Percentiles rank a stretch among this genome's conserved stretches.
Evolutionary conservation across 169 alveolate genomes (phyloP).

Genomic region (Plasmodium knowlesi): DNA sequence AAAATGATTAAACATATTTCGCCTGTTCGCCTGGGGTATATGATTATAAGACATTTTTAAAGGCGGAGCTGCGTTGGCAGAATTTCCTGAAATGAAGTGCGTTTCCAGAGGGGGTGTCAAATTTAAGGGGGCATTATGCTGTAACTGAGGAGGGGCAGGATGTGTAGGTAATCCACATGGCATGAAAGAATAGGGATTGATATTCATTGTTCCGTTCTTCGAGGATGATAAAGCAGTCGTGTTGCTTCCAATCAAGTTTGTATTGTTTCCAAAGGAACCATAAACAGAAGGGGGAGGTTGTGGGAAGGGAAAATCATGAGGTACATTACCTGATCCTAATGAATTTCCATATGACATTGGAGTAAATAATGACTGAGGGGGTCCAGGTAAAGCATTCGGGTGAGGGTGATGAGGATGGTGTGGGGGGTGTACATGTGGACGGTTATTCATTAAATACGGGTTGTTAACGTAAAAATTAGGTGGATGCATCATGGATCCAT

Average conservation of each 20-base stretch:
- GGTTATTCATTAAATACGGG: constrained; percentile 30
- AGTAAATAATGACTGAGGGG: constrained; percentile 35
- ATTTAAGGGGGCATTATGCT: constrained; percentile 15
- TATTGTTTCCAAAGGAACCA: constrained; percentile 35
- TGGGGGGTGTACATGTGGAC: background rate
- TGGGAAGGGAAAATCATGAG: constrained; percentile 49
- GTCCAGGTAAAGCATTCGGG: constrained; percentile 58
- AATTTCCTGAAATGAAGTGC: constrained; percentile 14
- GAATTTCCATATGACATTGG: constrained; percentile 7
- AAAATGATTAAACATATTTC: constrained; percentile 43
- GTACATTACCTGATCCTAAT: constrained; percentile 17
- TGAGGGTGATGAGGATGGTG: constrained; percentile 31
- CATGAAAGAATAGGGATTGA: constrained; percentile 54
- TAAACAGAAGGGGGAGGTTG: constrained; percentile 46
- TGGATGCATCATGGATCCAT: constrained; percentile 65
- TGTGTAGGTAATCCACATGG: constrained; percentile 35
- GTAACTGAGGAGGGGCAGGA: constrained; percentile 21
- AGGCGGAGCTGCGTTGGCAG: constrained; percentile 11
- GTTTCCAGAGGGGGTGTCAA: constrained; percentile 19
- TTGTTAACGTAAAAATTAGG: constrained; percentile 24
- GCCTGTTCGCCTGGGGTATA: constrained; percentile 25
- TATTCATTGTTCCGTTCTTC: constrained; percentile 16
- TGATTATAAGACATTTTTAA: constrained; percentile 57
- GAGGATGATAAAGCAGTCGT: background rate
- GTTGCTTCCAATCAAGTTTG: constrained; percentile 8